These are phyloP conservation scores for Pestalotiopsis fici DNA, from an alignment of 2,329 filamentous ascomycete species.

Conservation along the genomic window DNA sequence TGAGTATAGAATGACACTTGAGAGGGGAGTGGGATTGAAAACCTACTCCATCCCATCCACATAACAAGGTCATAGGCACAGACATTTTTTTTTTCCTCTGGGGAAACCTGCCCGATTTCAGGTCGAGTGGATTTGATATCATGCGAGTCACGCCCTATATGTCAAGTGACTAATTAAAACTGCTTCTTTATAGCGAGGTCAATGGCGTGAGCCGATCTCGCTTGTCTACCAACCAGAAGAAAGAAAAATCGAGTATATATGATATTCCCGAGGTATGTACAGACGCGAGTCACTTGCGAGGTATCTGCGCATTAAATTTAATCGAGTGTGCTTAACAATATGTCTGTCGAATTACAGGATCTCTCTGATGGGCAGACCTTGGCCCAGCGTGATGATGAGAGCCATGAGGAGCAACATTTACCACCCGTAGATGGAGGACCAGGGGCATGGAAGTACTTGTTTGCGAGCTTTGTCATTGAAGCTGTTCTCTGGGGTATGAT, in stretches of 20 bases:
- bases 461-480: neutral
- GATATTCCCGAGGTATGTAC: neutral
- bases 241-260: no score
- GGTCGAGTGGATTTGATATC: neutral
- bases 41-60: neutral
- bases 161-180: neutral
- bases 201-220: neutral
- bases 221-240: neutral
- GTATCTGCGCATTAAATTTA: neutral
- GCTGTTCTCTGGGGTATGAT: constrained; percentile 1
- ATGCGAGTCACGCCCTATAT: neutral
- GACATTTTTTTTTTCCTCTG: neutral
- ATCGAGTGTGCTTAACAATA: neutral
- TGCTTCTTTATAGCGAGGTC: neutral
- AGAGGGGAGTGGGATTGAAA: neutral
- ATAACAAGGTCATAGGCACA: neutral
- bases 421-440: neutral
- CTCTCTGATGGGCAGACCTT: neutral
- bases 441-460: neutral
- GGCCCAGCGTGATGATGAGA: constrained; percentile 21
- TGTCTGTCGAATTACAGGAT: neutral
- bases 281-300: no score
- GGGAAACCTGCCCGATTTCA: neutral
- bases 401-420: neutral
- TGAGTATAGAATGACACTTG: neutral